phyloP scores from a whole-genome alignment of 495 filamentous ascomycete species.

The Xylaria nigripes region DNA sequence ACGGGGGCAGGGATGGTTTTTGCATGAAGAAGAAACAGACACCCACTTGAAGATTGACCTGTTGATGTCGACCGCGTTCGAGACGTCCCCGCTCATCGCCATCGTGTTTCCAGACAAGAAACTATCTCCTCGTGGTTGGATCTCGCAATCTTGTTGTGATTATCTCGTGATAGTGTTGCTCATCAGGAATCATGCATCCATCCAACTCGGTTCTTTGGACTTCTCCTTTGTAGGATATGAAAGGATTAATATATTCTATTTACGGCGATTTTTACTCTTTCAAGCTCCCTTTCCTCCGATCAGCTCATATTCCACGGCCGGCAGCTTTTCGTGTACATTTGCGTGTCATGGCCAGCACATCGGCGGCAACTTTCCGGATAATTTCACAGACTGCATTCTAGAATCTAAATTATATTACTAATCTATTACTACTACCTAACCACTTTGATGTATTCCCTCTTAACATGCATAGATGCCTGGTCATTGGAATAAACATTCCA shows the following conservation, averaged over 20 bases:
- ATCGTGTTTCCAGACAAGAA: background rate
- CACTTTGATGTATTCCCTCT: background rate
- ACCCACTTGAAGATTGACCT: slow-evolving; percentile 40
- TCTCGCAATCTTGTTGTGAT: background rate
- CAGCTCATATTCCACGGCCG: background rate
- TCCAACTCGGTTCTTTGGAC: background rate
- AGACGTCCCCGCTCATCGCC: background rate
- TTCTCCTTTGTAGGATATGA: background rate
- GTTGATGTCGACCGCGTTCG: slow-evolving; percentile 27
- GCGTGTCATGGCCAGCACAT: background rate
- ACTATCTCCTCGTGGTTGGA: background rate
- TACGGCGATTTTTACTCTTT: background rate
- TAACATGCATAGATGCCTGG: background rate
- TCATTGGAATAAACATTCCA: too few relatives aligned
- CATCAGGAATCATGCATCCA: background rate
- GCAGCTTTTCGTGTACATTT: background rate
- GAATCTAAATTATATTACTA: too few relatives aligned
- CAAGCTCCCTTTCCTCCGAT: background rate
- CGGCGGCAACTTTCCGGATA: background rate
- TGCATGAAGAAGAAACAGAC: background rate
- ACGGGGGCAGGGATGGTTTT: too few relatives aligned
- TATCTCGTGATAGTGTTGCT: background rate
- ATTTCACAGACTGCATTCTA: too few relatives aligned
- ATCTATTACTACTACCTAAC: too few relatives aligned
- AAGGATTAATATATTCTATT: background rate